Percentiles rank a stretch among this genome's conserved stretches.
These are phyloP conservation scores for Leonotis leonurus DNA, from an alignment of 257 asterid genomes.

Conservation along the genomic window DNA sequence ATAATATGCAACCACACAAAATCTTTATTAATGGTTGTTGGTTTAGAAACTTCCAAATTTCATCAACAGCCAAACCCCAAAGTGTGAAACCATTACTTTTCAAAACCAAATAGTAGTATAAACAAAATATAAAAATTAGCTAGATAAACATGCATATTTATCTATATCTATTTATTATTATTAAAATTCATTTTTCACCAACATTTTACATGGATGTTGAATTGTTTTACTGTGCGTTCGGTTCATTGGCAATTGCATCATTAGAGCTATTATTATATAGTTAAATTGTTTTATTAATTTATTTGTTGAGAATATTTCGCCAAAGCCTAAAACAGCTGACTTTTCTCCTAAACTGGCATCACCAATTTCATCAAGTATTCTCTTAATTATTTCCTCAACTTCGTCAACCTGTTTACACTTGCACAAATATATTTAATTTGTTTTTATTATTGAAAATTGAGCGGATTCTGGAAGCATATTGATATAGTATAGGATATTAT, in stretches of 20 bases:
- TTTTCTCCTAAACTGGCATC: too few relatives aligned
- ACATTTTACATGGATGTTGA: not conserved
- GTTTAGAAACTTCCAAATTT: slow-evolving; percentile 4
- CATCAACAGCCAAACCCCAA: slow-evolving; percentile 6
- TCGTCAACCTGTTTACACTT: not conserved
- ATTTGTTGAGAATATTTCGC: not conserved
- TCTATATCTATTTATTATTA: not conserved
- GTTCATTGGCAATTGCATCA: too few relatives aligned
- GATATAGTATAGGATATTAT: too few relatives aligned
- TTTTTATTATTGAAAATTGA: not conserved
- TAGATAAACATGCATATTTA: not conserved
- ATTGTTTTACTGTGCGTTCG: slow-evolving; percentile 2
- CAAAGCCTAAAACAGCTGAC: slow-evolving; percentile 3
- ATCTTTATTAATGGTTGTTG: not conserved
- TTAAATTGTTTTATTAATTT: not conserved
- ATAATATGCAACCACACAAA: not conserved
- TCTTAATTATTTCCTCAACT: not conserved
- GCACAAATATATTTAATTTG: not conserved
- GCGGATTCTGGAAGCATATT: not conserved
- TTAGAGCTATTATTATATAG: not conserved
- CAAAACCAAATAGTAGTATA: too few relatives aligned
- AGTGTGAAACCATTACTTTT: slow-evolving; percentile 1
- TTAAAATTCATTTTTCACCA: not conserved
- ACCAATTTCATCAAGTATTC: not conserved
- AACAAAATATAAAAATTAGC: too few relatives aligned